Conservation (phyloP, 148 eudicot species). For the Diospyros kaki region DNA sequence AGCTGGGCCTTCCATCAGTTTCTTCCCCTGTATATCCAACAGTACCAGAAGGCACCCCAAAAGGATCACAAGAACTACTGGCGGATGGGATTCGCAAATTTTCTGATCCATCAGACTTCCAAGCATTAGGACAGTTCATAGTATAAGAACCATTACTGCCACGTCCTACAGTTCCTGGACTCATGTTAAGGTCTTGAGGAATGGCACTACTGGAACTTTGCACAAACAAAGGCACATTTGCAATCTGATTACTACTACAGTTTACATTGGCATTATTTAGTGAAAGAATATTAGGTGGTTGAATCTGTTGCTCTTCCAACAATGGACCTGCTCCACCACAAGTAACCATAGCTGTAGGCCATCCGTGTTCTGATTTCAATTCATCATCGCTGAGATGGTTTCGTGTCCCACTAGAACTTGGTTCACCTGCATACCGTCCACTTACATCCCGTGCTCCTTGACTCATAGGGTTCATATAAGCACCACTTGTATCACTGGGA, state of each 20-base stretch:
- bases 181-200: constrained; percentile 42
- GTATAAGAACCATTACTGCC: constrained; percentile 30
- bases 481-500: constrained; percentile 27
- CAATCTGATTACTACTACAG: constrained; percentile 24
- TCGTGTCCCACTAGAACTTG: constrained; percentile 29
- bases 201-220: constrained; percentile 33
- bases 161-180: constrained; percentile 29
- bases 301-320: constrained; percentile 36
- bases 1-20: constrained; percentile 49
- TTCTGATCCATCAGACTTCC: constrained; percentile 33
- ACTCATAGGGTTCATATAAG: constrained; percentile 24
- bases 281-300: constrained; percentile 29
- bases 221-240: constrained; percentile 26
- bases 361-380: constrained; percentile 21
- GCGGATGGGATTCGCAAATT: constrained; percentile 25
- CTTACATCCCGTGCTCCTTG: constrained; percentile 24
- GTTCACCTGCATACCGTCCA: constrained; percentile 40
- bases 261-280: constrained; percentile 40
- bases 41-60: constrained; percentile 42
- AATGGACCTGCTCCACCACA: constrained; percentile 24
- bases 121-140: constrained; percentile 32
- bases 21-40: constrained; percentile 48
- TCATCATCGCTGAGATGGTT: constrained; percentile 18
- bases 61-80: constrained; percentile 45
- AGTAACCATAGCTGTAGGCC: constrained; percentile 15